phyloP scores from a whole-genome alignment of 495 filamentous ascomycete species.

The Penicillium tannophilum region DNA sequence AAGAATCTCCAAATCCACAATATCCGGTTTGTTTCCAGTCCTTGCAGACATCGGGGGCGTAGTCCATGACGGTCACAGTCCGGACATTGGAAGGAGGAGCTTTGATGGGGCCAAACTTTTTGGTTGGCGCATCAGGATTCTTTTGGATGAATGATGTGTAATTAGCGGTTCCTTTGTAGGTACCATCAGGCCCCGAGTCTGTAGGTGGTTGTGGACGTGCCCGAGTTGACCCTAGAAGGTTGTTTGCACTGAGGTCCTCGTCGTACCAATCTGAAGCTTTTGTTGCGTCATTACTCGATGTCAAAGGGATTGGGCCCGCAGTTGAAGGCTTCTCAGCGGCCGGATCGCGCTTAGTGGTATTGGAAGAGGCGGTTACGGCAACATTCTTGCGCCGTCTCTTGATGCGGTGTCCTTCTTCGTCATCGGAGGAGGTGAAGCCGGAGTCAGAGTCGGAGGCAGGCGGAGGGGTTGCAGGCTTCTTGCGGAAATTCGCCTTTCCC shows the following conservation, averaged over 20 bases:
- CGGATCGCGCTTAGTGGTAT: slow-evolving; percentile 42
- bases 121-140: slow-evolving; percentile 74
- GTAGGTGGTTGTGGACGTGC: slow-evolving; percentile 26
- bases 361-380: slow-evolving; percentile 58
- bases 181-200: slow-evolving; percentile 55
- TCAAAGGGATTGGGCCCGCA: slow-evolving; percentile 48
- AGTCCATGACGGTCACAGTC: slow-evolving; percentile 88
- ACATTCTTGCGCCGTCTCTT: slow-evolving; percentile 77
- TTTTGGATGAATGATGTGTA: slow-evolving; percentile 76
- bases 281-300: slow-evolving; percentile 83
- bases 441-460: slow-evolving; percentile 60
- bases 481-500: slow-evolving; percentile 75
- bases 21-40: slow-evolving; percentile 86
- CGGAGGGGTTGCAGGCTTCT: slow-evolving; percentile 80
- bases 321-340: slow-evolving; percentile 62
- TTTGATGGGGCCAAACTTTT: slow-evolving; percentile 81
- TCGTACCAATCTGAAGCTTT: slow-evolving; percentile 92
- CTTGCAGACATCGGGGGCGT: slow-evolving; percentile 93
- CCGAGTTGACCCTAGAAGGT: slow-evolving; percentile 66
- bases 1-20: slow-evolving; percentile 49
- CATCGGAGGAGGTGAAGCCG: slow-evolving; percentile 68
- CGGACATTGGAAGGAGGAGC: slow-evolving; percentile 81
- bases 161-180: slow-evolving; percentile 74
- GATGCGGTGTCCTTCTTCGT: slow-evolving; percentile 69
- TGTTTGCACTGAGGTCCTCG: slow-evolving; percentile 57